Evolutionary conservation across 2,329 filamentous ascomycete species (phyloP), one percentile per base, ranked within the genome.

Genomic region (Fusarium vanettenii): DNA sequence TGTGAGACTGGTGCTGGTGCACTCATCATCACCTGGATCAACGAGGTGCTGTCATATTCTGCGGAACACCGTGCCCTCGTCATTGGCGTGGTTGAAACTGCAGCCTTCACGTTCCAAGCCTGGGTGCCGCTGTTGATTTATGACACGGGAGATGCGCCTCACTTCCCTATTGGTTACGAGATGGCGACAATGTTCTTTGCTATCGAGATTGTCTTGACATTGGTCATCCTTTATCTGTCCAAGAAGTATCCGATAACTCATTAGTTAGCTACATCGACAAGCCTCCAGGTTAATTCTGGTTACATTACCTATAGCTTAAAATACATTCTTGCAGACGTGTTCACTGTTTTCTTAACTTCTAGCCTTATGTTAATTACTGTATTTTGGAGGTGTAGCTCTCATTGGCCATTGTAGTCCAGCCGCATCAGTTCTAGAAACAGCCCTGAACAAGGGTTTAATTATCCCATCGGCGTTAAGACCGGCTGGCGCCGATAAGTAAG

Each of bases 61-160:
- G 85, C 86, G 2, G 87, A 89, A 77, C 85, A 87, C 20, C 82
- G 87, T 0, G 85, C 86, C 4, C 75, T 89, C 6, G 86, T 88
- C 5, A 84, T 88, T 4, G 87, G 86, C 0, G 82, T 87, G 16
- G 87, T 88, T 78, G 86, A 87, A 73, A 84, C 84, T 0, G 78
- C 81, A 4, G 84, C 82, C 0, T 87, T 86, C 68, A 84, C 83
- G 0, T 85, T 86, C 56, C 82, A 85, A 68, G 83, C 85, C 0
- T 87, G 85, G 82, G 79, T 87, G 7, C 84, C 84, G 5, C 64
- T 86, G 10, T 69, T 85, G 33, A 78, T 81, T 6, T 84, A 83
- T 64, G 76, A 83, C 29, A 80, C 80, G 0, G 78, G 77, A 2
- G 78, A 86, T 10, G 81, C 82, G 4, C 84, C 84, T n/a, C 78